Evolutionary conservation across 129 eudicot species (phyloP).

Genomic region (Dittrichia graveolens): DNA sequence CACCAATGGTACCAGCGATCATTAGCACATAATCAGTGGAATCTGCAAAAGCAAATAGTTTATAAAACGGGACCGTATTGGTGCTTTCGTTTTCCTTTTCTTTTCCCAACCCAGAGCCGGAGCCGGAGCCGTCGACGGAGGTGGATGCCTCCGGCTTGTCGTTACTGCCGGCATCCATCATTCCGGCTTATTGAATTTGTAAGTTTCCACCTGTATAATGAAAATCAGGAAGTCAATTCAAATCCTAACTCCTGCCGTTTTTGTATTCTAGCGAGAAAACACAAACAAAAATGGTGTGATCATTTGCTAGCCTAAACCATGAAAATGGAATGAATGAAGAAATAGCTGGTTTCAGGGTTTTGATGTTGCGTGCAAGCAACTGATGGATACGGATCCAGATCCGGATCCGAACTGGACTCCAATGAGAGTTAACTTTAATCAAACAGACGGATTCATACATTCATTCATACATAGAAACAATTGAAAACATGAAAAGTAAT

Average conservation of each 20-base stretch:
- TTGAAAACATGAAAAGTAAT: not conserved
- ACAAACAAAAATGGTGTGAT: not conserved
- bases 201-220: constrained; percentile 7
- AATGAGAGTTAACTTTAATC: not conserved
- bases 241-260: not conserved
- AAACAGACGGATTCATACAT: not conserved
- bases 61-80: constrained; percentile 63
- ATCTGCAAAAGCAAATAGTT: constrained; percentile 86
- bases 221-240: not conserved
- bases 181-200: not conserved
- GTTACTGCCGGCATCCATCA: constrained; percentile 18
- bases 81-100: constrained; percentile 31
- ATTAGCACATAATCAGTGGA: constrained; percentile 63
- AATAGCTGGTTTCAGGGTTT: constrained; percentile 15
- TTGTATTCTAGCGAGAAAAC: constrained; percentile 12
- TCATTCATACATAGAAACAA: not conserved
- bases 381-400: constrained; percentile 21
- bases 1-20: constrained; percentile 76
- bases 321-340: constrained; percentile 19
- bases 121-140: not conserved
- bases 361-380: constrained; percentile 30
- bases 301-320: constrained; percentile 1
- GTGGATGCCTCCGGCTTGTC: constrained; percentile 29
- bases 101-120: not conserved
- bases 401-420: constrained; percentile 2